Base-by-base conservation (phyloP, 768 basidiomycete genomes). In the Suillus bovinus region DNA sequence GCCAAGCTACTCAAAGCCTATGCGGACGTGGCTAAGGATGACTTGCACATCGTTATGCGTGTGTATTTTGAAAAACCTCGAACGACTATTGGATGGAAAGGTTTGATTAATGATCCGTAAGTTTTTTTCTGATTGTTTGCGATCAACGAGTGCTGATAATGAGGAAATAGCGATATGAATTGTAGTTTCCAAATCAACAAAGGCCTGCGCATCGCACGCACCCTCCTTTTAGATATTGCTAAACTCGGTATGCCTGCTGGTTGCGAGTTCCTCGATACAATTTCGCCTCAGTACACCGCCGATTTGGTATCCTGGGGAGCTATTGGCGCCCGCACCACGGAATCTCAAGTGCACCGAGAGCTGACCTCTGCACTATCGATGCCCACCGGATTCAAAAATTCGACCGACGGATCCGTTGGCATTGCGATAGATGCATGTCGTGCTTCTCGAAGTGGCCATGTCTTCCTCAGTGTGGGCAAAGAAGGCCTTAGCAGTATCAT, bases 61-160 rank as follows among this genome's bases (percentile, higher is more conserved):
- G 94, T 98, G 68, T 99, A 99, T 81, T 99, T 99, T 71, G 96
- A 99, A 70, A 99, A 99, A 70, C 90, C 90, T 1, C 84, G 96
- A 34, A 99, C 96, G 8, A 98, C 96, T 0, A 90, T 99, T 54
- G 97, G 97, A 31, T 99, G 96, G 96, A 99, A 99, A 75, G 96
- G 96, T 41, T 85, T 99, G 65, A 98, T 99, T 77, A 99, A 98
- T 72, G 95, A 98, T 70, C 96, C 96, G 73, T 74, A 63, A 13
- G 73, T 6, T 11, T 27, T 2, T 39, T 27, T 54, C 29, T n/a
- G 7, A 7, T 47, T 47, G 2, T 16, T 9, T 20, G 2, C 31
- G 13, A 39, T 9, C 3, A 56, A 39, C 1, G 24, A 7, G 24
- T 56, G 24, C 13, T 56, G 20, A 56, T 39, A 4, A 39, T 20